Evolutionary conservation across 2,329 filamentous ascomycete species (phyloP), one percentile per base, ranked within the genome.

Genomic region (Cytospora paraplurivora): DNA sequence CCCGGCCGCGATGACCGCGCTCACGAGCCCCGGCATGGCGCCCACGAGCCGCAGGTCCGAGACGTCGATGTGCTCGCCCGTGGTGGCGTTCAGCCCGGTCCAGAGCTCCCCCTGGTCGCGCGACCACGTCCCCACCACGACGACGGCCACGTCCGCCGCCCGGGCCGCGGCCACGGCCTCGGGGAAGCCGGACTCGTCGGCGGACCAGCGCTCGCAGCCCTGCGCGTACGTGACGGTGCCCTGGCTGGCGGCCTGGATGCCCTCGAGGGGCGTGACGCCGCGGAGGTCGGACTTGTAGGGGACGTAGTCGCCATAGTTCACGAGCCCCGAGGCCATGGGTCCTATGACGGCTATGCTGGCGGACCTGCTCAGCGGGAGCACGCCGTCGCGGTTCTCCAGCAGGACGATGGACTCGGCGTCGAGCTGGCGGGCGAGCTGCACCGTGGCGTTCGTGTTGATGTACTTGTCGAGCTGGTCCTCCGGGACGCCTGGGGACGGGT

Each of bases 261-360:
- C 89, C 64, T 90, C 87, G 4, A 89, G 79, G 4, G 89, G 89
- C 1, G 87, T 91, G 6, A 91, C 83, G 38, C 89, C 89, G 37
- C 82, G 81, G 69, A 85, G 84, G 69, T 87, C 83, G 15, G 87
- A 84, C 54, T 80, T 77, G 71, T 87, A 85, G 21, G 90, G 87
- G 17, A 92, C 88, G 69, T 92, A 92, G 74, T 91, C 89, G 57
- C 89, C 89, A 64, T 91, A 85, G 69, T 91, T 91, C 80, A 90
- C 86, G 67, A 82, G 89, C 0, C 85, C 87, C 68, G 89, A 83
- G 1, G 87, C 89, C 85, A 92, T 92, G 1, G 89, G 89, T 0
- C 90, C 90, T 69, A 92, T 90, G 17, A 92, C 86, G 5, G 88
- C 88, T 63, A 92, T 81, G 17, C 84, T 86, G n/a, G 87, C 87